Conservation (phyloP, 768 basidiomycete genomes). For the Hortiboletus flavorubellus region DNA sequence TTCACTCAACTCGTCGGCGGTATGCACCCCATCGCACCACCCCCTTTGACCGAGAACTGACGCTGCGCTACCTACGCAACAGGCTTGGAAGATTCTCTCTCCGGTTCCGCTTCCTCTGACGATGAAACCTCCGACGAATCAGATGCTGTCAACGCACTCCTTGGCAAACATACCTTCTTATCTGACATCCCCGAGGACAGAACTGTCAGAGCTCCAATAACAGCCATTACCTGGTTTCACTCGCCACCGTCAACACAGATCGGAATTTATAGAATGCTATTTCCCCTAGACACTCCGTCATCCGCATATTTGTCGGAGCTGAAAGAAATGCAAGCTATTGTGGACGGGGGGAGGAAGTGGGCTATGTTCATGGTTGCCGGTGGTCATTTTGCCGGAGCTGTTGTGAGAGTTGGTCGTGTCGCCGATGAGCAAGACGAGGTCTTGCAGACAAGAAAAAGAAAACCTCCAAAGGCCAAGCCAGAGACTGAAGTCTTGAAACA, state of each 20-base stretch:
- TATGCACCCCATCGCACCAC: slow-evolving; percentile 32
- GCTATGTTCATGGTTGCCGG: slow-evolving; percentile 97
- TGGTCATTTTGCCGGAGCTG: slow-evolving; percentile 95
- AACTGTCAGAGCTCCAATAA: slow-evolving; percentile 44
- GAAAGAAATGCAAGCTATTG: slow-evolving; percentile 56
- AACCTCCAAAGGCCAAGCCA: slow-evolving; percentile 61
- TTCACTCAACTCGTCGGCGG: slow-evolving; percentile 83
- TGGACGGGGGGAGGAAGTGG: slow-evolving; percentile 69
- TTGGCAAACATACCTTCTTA: slow-evolving; percentile 50
- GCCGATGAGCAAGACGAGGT: slow-evolving; percentile 40
- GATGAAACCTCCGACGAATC: slow-evolving; percentile 55
- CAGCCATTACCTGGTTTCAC: slow-evolving; percentile 88
- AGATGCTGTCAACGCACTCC: slow-evolving; percentile 62
- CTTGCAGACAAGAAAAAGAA: slow-evolving; percentile 47
- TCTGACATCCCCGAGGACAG: slow-evolving; percentile 44
- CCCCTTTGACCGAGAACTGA: background rate
- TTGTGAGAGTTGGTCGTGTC: slow-evolving; percentile 65
- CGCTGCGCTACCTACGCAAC: background rate
- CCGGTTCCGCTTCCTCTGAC: slow-evolving; percentile 82
- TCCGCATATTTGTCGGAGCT: slow-evolving; percentile 57
- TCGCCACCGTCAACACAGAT: slow-evolving; percentile 85
- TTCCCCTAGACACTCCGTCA: slow-evolving; percentile 46
- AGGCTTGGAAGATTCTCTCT: slow-evolving; percentile 86
- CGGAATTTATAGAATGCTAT: slow-evolving; percentile 78
- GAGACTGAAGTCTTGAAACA: slow-evolving; percentile 81